Percentiles rank a stretch among this genome's conserved stretches.
phyloP scores from a whole-genome alignment of 192 early-diverging fungal genomes.

The Backusella psychrophila region DNA sequence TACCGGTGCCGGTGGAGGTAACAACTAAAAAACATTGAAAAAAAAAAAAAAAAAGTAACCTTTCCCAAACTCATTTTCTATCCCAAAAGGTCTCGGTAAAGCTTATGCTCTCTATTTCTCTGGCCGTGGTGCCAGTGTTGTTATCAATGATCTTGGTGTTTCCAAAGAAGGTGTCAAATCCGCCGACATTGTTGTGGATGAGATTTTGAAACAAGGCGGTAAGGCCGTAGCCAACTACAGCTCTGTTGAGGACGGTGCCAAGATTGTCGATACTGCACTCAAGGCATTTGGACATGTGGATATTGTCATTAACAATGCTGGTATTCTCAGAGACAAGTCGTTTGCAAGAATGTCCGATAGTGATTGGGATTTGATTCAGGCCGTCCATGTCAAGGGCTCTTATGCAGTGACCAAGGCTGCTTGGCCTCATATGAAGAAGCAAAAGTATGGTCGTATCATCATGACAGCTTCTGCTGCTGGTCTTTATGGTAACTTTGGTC shows the following conservation, averaged over 20 bases:
- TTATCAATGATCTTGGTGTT: conserved; percentile 94
- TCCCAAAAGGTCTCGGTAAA: conserved; percentile 61
- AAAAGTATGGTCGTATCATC: conserved; percentile 87
- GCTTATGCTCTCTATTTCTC: conserved; percentile 93
- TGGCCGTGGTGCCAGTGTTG: conserved; percentile 88
- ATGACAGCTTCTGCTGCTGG: conserved; percentile 96
- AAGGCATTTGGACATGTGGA: conserved; percentile 93
- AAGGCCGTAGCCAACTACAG: conserved; percentile 95
- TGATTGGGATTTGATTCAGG: conserved; percentile 94
- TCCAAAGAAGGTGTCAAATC: conserved; percentile 73
- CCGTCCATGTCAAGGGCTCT: conserved; percentile 89
- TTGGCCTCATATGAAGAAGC: conserved; percentile 93
- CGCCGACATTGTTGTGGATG: conserved; percentile 95
- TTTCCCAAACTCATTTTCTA: not conserved
- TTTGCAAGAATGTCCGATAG: conserved; percentile 96
- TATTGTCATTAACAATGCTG: conserved; percentile 97
- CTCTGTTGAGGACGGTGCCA: conserved; percentile 95
- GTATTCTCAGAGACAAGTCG: conserved; percentile 94
- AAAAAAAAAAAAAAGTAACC: too few relatives aligned
- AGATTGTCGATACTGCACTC: conserved; percentile 95
- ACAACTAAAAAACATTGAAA: too few relatives aligned
- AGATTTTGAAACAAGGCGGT: conserved; percentile 87
- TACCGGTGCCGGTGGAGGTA: conserved; percentile 94
- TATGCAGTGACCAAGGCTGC: conserved; percentile 97
- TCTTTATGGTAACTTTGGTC: conserved; percentile 98